Evolutionary conservation across 306 rosid species (phyloP).

Genomic region (Hippophae rhamnoides): DNA sequence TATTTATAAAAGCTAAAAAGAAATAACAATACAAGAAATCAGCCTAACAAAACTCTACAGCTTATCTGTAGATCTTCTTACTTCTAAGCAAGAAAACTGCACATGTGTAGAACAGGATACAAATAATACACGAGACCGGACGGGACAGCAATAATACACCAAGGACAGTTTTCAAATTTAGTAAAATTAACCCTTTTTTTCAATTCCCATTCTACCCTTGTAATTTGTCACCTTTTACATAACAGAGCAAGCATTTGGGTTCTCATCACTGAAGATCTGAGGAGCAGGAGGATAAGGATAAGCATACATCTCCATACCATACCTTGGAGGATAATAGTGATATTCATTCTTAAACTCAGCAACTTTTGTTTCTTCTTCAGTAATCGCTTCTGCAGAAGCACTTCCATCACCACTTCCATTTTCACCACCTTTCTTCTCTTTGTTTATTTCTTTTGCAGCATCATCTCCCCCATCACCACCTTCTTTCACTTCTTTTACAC

Average conservation of each 20-base stretch:
- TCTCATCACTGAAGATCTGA: conserved; percentile 79
- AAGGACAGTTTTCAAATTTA: background rate
- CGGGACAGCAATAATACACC: background rate
- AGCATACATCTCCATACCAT: conserved; percentile 39
- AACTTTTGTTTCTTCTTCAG: conserved; percentile 27
- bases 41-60: conserved; percentile 49
- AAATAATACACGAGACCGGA: conserved; percentile 2
- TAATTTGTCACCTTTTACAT: conserved; percentile 20
- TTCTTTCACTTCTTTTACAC: conserved; percentile 25
- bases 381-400: conserved; percentile 1
- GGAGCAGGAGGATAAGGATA: conserved; percentile 26
- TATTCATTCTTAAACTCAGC: conserved; percentile 52
- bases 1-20: background rate
- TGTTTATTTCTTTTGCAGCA: conserved; percentile 8
- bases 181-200: conserved; percentile 3
- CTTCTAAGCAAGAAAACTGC: conserved; percentile 15
- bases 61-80: conserved; percentile 36
- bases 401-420: background rate
- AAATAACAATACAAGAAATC: conserved; percentile 18
- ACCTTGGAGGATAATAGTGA: conserved; percentile 35
- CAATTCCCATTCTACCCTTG: conserved; percentile 7
- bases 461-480: conserved; percentile 12
- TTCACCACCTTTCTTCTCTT: conserved; percentile 12
- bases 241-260: conserved; percentile 69
- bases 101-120: conserved; percentile 17